Base-by-base conservation (phyloP, 2,329 filamentous ascomycete species). In the Colletotrichum spaethianum region DNA sequence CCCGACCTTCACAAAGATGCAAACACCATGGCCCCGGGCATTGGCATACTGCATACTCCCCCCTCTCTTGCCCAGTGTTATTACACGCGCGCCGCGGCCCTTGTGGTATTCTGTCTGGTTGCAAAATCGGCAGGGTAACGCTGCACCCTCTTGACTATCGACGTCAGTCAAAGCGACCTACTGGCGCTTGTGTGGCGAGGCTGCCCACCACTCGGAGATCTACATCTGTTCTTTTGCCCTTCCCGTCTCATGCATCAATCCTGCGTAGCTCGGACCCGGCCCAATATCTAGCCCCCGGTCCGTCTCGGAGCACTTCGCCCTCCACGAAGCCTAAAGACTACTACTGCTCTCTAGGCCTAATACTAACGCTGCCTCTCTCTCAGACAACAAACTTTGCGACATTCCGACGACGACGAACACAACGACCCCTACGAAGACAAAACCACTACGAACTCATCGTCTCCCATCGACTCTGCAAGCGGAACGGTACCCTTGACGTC, bases 221-320 rank as follows among this genome's bases (percentile, higher is more conserved):
- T 36, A 52, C 33, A n/a, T 38, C 23, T 55, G 23, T 44, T 31
- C n/a, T 53, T 52, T 53, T 14, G 44, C 65, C 40, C 52, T 42
- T 50, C 28, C 38, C 38, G 9, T 44, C 52, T 23, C 28, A 59
- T 55, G 52, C 69, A 36, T 69, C 65, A 16, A 52, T 36, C 56
- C 31, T 46, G 31, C 26, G 31, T 56, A 55, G 52, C 62, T 60
- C 57, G 65, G 59, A 38, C 65, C 64, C 69, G 59, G 56, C 50
- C 46, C 33, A 52, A 33, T 69, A 7, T 36, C 53, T 55, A 59
- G 48, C 57, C 59, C 64, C 57, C 50, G 64, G 69, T 69, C 65
- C 65, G 65, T 53, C 65, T 72, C 69, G 65, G 65, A 62, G 59
- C 69, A 69, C 53, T 46, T 44, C 50, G 65, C 69, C 69, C 65